phyloP scores from a whole-genome alignment of 1,284 basidiomycete genomes.

The Malassezia obtusa region DNA sequence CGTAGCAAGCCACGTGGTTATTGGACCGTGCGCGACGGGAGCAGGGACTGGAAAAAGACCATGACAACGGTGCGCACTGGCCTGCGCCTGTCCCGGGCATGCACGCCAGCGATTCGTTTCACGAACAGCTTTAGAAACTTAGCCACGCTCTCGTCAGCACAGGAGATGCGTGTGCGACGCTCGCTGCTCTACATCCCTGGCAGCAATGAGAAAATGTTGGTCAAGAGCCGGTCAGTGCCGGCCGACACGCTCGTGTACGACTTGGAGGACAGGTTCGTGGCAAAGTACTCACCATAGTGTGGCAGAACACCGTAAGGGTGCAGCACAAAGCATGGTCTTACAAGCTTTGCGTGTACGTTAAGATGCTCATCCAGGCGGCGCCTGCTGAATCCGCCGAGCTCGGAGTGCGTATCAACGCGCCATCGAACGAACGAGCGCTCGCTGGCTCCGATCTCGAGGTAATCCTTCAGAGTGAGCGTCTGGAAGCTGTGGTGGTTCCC shows the following conservation, averaged over 20 bases:
- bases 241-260: conserved; percentile 43
- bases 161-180: background rate
- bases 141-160: background rate
- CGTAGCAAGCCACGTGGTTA: background rate
- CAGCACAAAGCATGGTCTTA: conserved; percentile 33
- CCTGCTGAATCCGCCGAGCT: conserved; percentile 25
- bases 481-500: conserved; percentile 36
- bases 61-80: too few relatives aligned
- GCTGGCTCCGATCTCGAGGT: conserved; percentile 38
- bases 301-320: conserved; percentile 36
- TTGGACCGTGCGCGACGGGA: background rate
- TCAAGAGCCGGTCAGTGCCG: conserved; percentile 21
- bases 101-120: too few relatives aligned
- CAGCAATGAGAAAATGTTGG: conserved; percentile 41
- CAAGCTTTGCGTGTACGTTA: conserved; percentile 31
- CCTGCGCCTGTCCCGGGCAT: too few relatives aligned
- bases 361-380: conserved; percentile 4
- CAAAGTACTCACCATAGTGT: conserved; percentile 15
- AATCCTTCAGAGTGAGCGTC: conserved; percentile 22
- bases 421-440: conserved; percentile 20
- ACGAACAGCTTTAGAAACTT: too few relatives aligned
- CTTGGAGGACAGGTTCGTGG: conserved; percentile 33
- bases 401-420: conserved; percentile 44
- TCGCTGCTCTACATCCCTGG: conserved; percentile 41
- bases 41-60: background rate